These are phyloP conservation scores for Bauhinia variegata DNA, from an alignment of 306 rosid genomes.

Conservation along the genomic window DNA sequence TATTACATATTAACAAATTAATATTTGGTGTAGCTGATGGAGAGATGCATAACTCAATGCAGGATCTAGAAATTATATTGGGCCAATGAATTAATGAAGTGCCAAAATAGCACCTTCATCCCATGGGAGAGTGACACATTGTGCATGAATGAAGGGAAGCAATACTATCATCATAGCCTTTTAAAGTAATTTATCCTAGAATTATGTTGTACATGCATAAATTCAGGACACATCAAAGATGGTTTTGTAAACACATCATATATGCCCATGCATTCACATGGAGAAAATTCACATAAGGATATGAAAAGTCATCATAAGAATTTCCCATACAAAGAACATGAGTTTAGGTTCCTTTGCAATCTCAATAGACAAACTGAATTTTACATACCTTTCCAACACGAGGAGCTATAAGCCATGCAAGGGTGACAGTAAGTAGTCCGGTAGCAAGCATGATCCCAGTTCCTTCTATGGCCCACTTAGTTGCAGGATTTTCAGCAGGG, in stretches of 20 bases:
- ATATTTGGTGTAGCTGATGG: slow-evolving; percentile 12
- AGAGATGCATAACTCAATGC: neutral
- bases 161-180: too few species aligned
- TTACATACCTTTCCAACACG: slow-evolving; percentile 86
- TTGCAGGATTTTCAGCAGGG: slow-evolving; percentile 68
- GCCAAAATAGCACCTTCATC: neutral
- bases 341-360: neutral
- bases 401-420: slow-evolving; percentile 96
- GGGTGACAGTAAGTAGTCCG: slow-evolving; percentile 88
- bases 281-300: neutral
- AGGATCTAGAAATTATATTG: slow-evolving; percentile 1
- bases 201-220: too few species aligned
- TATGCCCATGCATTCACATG: too few species aligned
- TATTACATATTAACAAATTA: neutral
- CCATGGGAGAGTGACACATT: too few species aligned
- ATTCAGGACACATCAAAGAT: too few species aligned
- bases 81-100: neutral
- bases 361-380: slow-evolving; percentile 3
- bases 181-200: too few species aligned
- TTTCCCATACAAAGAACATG: too few species aligned
- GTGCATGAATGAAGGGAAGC: too few species aligned
- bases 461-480: slow-evolving; percentile 92
- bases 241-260: too few species aligned
- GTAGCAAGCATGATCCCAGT: slow-evolving; percentile 96
- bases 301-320: too few species aligned